Percentiles rank a stretch among this genome's conserved stretches.
phyloP scores from a whole-genome alignment of 2,329 filamentous ascomycete genomes.

The Parastagonospora avenae region DNA sequence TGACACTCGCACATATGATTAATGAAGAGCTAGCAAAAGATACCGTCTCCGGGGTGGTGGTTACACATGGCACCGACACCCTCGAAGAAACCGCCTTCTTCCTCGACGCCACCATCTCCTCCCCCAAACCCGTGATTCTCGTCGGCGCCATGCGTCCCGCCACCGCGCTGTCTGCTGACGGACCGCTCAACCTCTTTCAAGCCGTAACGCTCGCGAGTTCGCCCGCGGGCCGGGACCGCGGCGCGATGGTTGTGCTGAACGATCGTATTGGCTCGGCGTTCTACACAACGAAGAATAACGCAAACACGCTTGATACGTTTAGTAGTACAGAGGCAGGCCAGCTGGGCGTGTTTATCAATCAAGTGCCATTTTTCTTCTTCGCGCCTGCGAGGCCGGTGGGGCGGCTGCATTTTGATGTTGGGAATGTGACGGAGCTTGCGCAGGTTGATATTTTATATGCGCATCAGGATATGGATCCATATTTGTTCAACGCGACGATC shows the following conservation, averaged over 20 bases:
- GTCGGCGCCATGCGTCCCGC: constrained; percentile 69
- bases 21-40: constrained; percentile 55
- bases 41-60: constrained; percentile 55
- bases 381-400: constrained; percentile 52
- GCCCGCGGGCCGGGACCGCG: constrained; percentile 54
- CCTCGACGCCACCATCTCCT: constrained; percentile 62
- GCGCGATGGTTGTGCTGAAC: constrained; percentile 66
- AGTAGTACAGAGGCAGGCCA: constrained; percentile 59
- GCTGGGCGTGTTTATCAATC: constrained; percentile 63
- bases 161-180: constrained; percentile 66
- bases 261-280: constrained; percentile 65
- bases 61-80: constrained; percentile 70
- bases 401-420: constrained; percentile 50
- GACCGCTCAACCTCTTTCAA: constrained; percentile 66
- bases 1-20: constrained; percentile 56
- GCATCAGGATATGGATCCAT: constrained; percentile 59
- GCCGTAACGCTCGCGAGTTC: constrained; percentile 62
- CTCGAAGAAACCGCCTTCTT: constrained; percentile 69
- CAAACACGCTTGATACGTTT: constrained; percentile 68
- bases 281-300: constrained; percentile 66
- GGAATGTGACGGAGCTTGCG: constrained; percentile 55
- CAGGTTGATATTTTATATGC: constrained; percentile 63
- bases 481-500: constrained; percentile 56
- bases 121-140: constrained; percentile 63
- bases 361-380: constrained; percentile 66